Percentiles rank a stretch among this genome's conserved stretches.
Evolutionary conservation across 176 grass and related monocot species (phyloP).

Genomic region (Carex myosuroides): DNA sequence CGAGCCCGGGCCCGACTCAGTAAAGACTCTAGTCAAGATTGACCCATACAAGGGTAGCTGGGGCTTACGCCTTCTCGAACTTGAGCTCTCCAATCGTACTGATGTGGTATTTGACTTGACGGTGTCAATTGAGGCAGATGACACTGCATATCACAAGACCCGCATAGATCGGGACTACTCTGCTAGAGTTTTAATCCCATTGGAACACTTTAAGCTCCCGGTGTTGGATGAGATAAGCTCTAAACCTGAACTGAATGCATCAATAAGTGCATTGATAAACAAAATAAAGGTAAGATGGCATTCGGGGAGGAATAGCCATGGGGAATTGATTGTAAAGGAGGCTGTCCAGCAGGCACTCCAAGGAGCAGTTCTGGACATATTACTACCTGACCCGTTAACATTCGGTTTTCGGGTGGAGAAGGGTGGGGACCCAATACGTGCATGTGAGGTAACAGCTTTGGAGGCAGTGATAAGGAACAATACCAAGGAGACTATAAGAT

Average conservation of each 20-base stretch:
- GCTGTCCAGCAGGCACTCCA: conserved; percentile 85
- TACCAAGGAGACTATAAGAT: conserved; percentile 79
- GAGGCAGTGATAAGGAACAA: conserved; percentile 85
- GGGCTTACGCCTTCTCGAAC: conserved; percentile 87
- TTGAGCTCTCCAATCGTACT: conserved; percentile 90
- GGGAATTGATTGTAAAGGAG: conserved; percentile 96
- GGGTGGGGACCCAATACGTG: conserved; percentile 34
- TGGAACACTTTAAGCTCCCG: conserved; percentile 95
- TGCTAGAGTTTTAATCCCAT: conserved; percentile 86
- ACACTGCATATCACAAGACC: conserved; percentile 59
- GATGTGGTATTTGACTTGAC: conserved; percentile 94
- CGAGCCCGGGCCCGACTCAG: conserved; percentile 21
- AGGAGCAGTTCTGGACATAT: conserved; percentile 86
- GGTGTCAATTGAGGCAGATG: conserved; percentile 48
- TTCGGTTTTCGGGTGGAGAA: conserved; percentile 79
- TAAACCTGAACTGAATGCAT: conserved; percentile 84
- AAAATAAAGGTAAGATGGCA: conserved; percentile 99
- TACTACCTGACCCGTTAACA: conserved; percentile 85
- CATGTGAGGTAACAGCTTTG: conserved; percentile 80
- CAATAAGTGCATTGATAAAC: conserved; percentile 84
- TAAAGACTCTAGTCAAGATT: conserved; percentile 55
- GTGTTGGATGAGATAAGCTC: conserved; percentile 94
- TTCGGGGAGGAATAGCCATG: conserved; percentile 90
- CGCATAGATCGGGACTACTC: conserved; percentile 96
- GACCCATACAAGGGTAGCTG: conserved; percentile 86